Conservation (phyloP, 768 basidiomycete species). For the Sporobolomyces pararoseus region DNA sequence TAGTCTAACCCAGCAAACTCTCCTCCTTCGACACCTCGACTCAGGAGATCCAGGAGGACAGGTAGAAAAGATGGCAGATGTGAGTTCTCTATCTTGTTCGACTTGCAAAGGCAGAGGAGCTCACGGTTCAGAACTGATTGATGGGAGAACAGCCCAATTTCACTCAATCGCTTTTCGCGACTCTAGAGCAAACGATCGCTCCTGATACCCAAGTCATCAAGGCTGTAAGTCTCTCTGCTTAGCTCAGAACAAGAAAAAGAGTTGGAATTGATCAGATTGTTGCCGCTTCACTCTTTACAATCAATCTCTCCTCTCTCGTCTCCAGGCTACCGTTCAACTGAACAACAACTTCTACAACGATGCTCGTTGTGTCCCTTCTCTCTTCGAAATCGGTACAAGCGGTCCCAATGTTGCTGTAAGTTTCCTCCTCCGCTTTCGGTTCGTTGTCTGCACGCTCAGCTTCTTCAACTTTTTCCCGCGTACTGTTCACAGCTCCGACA, state of each 20-base stretch:
- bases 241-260: not conserved
- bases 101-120: no score
- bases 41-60: not conserved
- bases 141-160: conserved; percentile 53
- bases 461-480: not conserved
- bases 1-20: no score
- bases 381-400: conserved; percentile 78
- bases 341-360: conserved; percentile 92
- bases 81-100: no score
- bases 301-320: no score
- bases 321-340: conserved; percentile 80
- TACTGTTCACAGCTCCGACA: conserved; percentile 78
- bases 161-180: conserved; percentile 74
- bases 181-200: conserved; percentile 77
- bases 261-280: not conserved
- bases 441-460: not conserved
- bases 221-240: conserved; percentile 59
- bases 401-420: conserved; percentile 79
- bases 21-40: not conserved
- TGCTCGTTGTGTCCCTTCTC: conserved; percentile 81
- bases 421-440: conserved; percentile 39
- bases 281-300: not conserved
- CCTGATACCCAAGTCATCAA: conserved; percentile 87
- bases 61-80: conserved; percentile 38
- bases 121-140: no score